phyloP scores from a whole-genome alignment of 495 filamentous ascomycete genomes.

The Neurospora tetrasperma region DNA sequence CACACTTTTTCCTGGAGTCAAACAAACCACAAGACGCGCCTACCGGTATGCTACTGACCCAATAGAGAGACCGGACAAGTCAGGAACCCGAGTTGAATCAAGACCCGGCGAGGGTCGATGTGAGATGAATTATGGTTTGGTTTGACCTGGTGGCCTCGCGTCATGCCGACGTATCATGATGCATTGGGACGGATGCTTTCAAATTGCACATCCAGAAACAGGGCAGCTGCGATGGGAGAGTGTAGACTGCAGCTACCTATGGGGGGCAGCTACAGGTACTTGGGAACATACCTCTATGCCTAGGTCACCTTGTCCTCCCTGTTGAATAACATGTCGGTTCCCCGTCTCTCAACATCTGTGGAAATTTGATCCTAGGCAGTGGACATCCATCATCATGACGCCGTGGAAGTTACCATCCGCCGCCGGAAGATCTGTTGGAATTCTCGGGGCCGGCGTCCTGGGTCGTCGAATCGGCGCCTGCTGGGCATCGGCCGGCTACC shows the following conservation, averaged over 20 bases:
- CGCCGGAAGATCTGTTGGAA: constrained; percentile 6
- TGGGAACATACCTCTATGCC: neutral
- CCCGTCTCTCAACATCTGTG: neutral
- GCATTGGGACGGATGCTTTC: neutral
- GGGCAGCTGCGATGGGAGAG: neutral
- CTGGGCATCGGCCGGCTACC: constrained; percentile 25
- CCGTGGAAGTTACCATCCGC: constrained; percentile 11
- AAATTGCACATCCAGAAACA: neutral
- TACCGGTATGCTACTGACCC: neutral
- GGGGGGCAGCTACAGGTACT: neutral
- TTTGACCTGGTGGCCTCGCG: neutral
- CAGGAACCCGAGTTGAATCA: neutral
- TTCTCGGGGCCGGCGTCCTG: constrained; percentile 20
- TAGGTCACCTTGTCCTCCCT: neutral
- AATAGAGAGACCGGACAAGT: neutral
- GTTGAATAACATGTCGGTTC: neutral
- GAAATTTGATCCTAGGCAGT: neutral
- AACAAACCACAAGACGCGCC: neutral
- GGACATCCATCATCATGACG: neutral
- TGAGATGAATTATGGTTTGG: neutral
- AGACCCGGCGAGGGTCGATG: neutral
- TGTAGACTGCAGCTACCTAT: neutral
- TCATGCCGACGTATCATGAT: neutral
- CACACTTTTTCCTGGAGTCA: neutral
- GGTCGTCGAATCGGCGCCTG: constrained; percentile 19